Evolutionary conservation across 768 basidiomycete species (phyloP), one percentile per base, ranked within the genome.

Genomic region (Tylopilus plumbeoviolaceoides): DNA sequence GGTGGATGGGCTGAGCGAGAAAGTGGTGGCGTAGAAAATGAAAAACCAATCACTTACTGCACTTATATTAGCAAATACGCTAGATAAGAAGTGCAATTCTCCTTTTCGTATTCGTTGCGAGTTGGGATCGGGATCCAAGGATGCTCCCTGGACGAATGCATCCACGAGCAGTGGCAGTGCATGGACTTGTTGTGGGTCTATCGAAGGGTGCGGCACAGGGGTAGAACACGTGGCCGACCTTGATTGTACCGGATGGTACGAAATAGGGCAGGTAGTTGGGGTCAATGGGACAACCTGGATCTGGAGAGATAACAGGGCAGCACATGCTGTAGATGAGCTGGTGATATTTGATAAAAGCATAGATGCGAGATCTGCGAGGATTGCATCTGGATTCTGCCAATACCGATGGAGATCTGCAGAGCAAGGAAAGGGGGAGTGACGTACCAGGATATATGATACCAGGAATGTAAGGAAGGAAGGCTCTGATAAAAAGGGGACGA

Each of bases 281-380:
- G 72, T 55, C 49, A 78, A 76, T 9, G 73, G 69, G 17, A 89
- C 75, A 42, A 94, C 73, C 3, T 83, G 72, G 44, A 97, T 78
- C 53, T 81, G 81, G 41, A 94, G 72, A 1, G 75, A 74, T 6
- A 92, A 72, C 9, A 98, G 68, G 8, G 77, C 67, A 10, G 79
- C 73, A 58, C 89, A 87, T 48, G 88, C 79, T 0, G 79, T 70
- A 2, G 88, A 76, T 41, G 89, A 84, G 5, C 88, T 79, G 9
- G 92, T 89, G 31, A 97, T 73, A 72, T 98, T 98, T n/a, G 94
- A 95, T 10, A 98, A 78, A 1, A 98, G 77, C 95, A 98, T 98
- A n/a, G 91, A 81, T 4, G 94, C 92, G 18, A 98, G 82, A 74
- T 98, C 95, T 31, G 93, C 92, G 25, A 98, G 85, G 52, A 87